A percentile compares a stretch with the other conserved stretches of the same genome.
These are phyloP conservation scores for Apiospora malaysiana DNA, from an alignment of 2,329 filamentous ascomycete genomes.

Conservation along the genomic window DNA sequence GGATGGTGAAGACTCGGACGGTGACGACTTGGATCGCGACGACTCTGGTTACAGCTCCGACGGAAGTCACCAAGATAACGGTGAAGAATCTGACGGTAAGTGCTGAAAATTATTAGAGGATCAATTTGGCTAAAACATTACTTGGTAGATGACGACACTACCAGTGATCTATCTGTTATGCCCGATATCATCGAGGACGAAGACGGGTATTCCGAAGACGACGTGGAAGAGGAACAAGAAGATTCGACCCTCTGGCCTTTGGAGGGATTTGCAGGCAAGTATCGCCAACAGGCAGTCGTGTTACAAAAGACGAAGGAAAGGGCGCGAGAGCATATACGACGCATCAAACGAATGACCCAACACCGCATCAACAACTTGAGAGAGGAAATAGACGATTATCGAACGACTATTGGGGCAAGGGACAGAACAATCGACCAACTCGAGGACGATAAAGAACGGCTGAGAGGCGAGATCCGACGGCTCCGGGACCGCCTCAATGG, in stretches of 20 bases:
- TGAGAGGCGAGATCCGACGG: neutral
- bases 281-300: neutral
- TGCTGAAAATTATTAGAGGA: neutral
- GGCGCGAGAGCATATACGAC: neutral
- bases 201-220: neutral
- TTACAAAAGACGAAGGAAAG: neutral
- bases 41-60: neutral
- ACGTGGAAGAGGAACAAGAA: neutral
- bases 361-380: neutral
- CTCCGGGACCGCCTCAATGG: neutral
- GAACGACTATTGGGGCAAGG: neutral
- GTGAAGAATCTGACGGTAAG: neutral
- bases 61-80: neutral
- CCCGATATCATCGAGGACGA: neutral
- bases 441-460: fast-evolving
- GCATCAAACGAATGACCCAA: neutral
- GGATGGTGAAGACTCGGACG: neutral
- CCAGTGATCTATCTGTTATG: neutral
- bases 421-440: neutral
- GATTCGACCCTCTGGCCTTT: neutral
- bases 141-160: neutral
- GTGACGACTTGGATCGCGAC: neutral
- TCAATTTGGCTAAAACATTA: neutral
- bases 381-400: neutral
- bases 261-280: neutral